Evolutionary conservation across 116 monocot genomes (phyloP).

Genomic region (Posidonia oceanica): DNA sequence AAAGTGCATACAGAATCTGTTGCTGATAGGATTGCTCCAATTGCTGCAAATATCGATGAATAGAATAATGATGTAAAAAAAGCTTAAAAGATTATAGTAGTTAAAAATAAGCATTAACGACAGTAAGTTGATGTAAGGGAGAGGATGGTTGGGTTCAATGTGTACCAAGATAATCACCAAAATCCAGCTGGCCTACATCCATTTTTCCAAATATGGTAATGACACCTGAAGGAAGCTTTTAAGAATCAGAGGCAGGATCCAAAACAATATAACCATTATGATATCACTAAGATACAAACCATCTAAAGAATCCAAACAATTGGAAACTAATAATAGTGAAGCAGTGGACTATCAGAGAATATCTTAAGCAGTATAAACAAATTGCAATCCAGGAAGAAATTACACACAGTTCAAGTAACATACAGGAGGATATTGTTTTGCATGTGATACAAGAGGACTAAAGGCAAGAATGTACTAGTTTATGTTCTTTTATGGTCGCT

Average conservation of each 20-base stretch:
- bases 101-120: slow-evolving; percentile 1
- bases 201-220: slow-evolving; percentile 42
- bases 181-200: slow-evolving; percentile 49
- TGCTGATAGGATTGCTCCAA: slow-evolving; percentile 82
- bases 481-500: too few species aligned
- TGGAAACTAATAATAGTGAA: too few species aligned
- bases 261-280: background rate
- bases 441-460: too few species aligned
- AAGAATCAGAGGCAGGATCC: background rate
- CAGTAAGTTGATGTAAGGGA: background rate
- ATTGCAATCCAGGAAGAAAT: too few species aligned
- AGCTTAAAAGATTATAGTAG: background rate
- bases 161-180: slow-evolving; percentile 84
- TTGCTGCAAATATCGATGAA: slow-evolving; percentile 25
- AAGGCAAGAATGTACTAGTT: too few species aligned
- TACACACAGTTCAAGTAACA: too few species aligned
- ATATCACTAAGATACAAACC: too few species aligned
- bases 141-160: background rate
- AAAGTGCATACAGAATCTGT: slow-evolving; percentile 93
- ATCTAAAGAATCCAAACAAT: too few species aligned
- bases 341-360: too few species aligned
- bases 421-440: too few species aligned
- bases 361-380: too few species aligned
- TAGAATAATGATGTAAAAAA: background rate
- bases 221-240: slow-evolving; percentile 45